These are phyloP conservation scores for Colletotrichum orchidophilum DNA, from an alignment of 2,329 filamentous ascomycete genomes.

Conservation along the genomic window DNA sequence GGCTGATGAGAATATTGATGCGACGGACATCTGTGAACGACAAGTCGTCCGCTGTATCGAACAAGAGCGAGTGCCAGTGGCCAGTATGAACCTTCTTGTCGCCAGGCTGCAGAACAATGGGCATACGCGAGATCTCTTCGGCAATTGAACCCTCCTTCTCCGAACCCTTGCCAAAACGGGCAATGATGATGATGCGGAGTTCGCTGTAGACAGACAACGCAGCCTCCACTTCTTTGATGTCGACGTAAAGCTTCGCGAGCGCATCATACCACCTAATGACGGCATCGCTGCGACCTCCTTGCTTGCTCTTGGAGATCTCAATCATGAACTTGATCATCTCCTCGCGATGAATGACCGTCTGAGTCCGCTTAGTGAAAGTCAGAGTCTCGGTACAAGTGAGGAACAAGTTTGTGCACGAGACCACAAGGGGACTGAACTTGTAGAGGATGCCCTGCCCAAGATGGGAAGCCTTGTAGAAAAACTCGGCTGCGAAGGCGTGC, in stretches of 20 bases:
- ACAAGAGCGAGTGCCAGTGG: conserved; percentile 39
- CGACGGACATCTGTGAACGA: conserved; percentile 44
- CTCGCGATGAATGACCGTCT: conserved; percentile 47
- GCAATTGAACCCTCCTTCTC: conserved; percentile 41
- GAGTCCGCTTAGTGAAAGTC: conserved; percentile 45
- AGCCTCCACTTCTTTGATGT: conserved; percentile 45
- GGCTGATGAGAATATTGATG: conserved; percentile 45
- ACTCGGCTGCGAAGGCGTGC: conserved; percentile 40
- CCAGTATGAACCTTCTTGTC: conserved; percentile 36
- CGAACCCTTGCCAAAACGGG: conserved; percentile 45
- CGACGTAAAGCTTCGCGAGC: conserved; percentile 48
- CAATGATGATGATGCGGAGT: conserved; percentile 45
- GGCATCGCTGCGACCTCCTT: conserved; percentile 45
- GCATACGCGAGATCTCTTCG: conserved; percentile 44
- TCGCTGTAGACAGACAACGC: conserved; percentile 45
- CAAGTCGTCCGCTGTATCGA: conserved; percentile 47
- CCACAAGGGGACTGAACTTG: conserved; percentile 43
- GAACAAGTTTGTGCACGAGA: conserved; percentile 48
- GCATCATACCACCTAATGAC: conserved; percentile 48
- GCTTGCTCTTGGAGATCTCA: conserved; percentile 46
- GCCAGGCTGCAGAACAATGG: conserved; percentile 44
- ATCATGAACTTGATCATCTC: conserved; percentile 51
- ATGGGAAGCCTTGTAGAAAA: conserved; percentile 47
- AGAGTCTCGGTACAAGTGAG: conserved; percentile 46
- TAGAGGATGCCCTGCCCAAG: conserved; percentile 45